phyloP scores from a whole-genome alignment of 139 green algal species.

The Closterium sp. region DNA sequence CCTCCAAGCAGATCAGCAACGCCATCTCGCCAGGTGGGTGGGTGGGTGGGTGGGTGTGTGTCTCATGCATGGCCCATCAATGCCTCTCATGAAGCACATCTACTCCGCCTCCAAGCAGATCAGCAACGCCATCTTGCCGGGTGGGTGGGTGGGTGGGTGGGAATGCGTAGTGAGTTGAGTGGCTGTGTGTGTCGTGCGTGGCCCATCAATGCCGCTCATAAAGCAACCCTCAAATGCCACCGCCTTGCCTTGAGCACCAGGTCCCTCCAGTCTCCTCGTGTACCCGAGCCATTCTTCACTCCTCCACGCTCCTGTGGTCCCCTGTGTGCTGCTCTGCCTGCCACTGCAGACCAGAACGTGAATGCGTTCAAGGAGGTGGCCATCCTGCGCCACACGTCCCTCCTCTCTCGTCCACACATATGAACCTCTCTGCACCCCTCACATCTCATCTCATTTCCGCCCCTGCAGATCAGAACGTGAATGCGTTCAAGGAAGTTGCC shows the following conservation, averaged over 20 bases:
- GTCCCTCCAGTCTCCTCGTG: too few relatives aligned
- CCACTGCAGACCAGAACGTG: neutral
- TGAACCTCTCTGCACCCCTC: neutral
- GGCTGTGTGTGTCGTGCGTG: too few relatives aligned
- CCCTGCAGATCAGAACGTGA: constrained; percentile 63
- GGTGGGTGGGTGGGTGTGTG: too few relatives aligned
- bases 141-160: constrained; percentile 16
- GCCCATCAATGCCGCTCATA: too few relatives aligned
- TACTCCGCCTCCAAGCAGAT: constrained; percentile 93
- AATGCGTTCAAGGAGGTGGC: constrained; percentile 71
- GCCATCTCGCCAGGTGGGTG: constrained; percentile 55
- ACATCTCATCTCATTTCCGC: neutral
- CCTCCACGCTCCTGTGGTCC: too few relatives aligned
- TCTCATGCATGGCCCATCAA: too few relatives aligned
- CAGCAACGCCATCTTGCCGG: constrained; percentile 50
- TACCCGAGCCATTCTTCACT: too few relatives aligned
- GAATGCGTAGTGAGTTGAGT: too few relatives aligned
- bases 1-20: constrained; percentile 80
- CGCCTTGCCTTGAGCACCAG: too few relatives aligned
- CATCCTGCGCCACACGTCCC: constrained; percentile 77
- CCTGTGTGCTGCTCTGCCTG: neutral
- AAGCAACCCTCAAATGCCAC: too few relatives aligned
- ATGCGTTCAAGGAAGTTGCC: constrained; percentile 87
- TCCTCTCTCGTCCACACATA: neutral
- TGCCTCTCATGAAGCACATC: constrained; percentile 92